Evolutionary conservation across 108 stramenopile species (phyloP), one percentile per base, ranked within the genome.

Genomic region (Parmales sp.): DNA sequence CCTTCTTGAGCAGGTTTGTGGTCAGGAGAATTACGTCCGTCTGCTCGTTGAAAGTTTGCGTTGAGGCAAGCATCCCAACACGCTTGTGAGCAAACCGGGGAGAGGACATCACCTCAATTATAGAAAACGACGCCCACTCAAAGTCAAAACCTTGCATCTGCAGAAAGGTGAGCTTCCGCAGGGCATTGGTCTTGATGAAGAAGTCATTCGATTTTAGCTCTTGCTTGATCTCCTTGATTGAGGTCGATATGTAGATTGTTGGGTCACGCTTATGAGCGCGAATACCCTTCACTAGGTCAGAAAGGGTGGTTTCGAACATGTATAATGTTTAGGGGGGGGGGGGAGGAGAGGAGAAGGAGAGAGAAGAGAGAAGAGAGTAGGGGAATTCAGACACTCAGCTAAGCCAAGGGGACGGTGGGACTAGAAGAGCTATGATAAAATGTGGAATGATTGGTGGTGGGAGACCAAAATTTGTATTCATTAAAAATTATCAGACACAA

Each of bases 121-220:
- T 80, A 38, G 85, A 78, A 72, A 99, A 99, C 38, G 88, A 80
- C 7, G 98, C 97, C 92, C 94, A 99, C 44, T 75, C 82, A 86
- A 98, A 92, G 75, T 90, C 87, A 74, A 96, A 96, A 11, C 98
- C 98, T 81, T 95, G 88, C 94, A 95, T 95, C 73, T 96, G 95
- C 51, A 99, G 82, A 70, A 96, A 91, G 38, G 97, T 99, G 25
- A 99, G 72, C 72, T 99, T 99, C 66, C 93, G 90, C 8, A 99
- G 77, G 16, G 96, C 98, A 65, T 94, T 91, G 37, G 86, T 80
- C 70, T 99, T 99, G 66, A 91, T 74, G 68, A 87, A 85, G 63
- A 91, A 77, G 73, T 99, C 95, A 41, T 82, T 81, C 25, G 87
- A 89, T 73, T 81, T 83, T 22, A 99, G 80, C 76, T 99, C 98